phyloP scores from a whole-genome alignment of 257 asterid species.

The Solanum chiquidenum region DNA sequence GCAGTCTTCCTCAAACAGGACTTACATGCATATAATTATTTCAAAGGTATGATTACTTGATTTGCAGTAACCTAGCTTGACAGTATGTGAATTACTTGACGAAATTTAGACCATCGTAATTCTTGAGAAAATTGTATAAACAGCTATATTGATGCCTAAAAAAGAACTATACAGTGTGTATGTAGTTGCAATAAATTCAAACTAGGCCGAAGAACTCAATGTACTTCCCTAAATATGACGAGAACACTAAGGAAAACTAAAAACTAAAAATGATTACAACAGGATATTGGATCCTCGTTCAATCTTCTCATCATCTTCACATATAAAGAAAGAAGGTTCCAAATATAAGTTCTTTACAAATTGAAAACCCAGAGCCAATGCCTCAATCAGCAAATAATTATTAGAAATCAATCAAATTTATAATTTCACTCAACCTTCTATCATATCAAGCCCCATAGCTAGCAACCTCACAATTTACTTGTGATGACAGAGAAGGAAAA shows the following conservation, averaged over 20 bases:
- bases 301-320: not conserved
- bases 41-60: not conserved
- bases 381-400: not conserved
- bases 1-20: not conserved
- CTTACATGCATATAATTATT: not conserved
- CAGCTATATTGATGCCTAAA: not conserved
- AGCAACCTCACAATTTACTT: not conserved
- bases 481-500: not conserved
- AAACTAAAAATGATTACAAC: not conserved
- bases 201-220: not conserved
- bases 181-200: not conserved
- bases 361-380: not conserved
- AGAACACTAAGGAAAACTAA: not conserved
- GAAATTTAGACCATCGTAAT: not conserved
- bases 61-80: not conserved
- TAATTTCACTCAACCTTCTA: not conserved
- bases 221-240: not conserved
- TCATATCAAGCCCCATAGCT: not conserved
- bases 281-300: not conserved
- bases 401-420: not conserved
- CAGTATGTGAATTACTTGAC: not conserved
- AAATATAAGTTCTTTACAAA: not conserved
- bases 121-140: not conserved
- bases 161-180: not conserved
- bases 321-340: not conserved